Conservation (phyloP, 179 eudicot genomes). For the Spinacia oleracea region DNA sequence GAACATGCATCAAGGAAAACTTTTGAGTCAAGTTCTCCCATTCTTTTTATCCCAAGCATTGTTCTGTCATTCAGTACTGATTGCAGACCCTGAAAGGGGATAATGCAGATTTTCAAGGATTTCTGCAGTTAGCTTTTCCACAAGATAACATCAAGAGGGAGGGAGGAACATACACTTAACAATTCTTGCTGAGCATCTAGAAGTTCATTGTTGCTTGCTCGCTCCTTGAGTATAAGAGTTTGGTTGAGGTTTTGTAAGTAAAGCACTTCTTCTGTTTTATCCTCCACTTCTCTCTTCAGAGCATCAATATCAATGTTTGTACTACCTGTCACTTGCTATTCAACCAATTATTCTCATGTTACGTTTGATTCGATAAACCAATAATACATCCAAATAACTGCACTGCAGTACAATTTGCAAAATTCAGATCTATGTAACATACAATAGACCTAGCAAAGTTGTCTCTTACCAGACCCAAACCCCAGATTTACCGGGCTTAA, state of each 20-base stretch:
- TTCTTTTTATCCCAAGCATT: constrained; percentile 32
- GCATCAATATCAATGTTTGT: constrained; percentile 8
- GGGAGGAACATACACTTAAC: constrained; percentile 37
- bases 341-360: neutral
- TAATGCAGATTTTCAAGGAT: neutral
- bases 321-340: constrained; percentile 13
- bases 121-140: neutral
- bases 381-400: neutral
- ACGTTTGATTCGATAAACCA: neutral
- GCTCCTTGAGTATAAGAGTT: constrained; percentile 43
- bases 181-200: constrained; percentile 44
- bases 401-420: no score
- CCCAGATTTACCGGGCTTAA: no score
- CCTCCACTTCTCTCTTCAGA: constrained; percentile 41
- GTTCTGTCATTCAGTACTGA: constrained; percentile 22
- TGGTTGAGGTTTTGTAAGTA: constrained; percentile 44
- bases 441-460: no score
- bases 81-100: constrained; percentile 17
- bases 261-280: constrained; percentile 42
- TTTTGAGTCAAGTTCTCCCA: constrained; percentile 32
- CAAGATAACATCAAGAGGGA: neutral
- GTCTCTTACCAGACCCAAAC: no score
- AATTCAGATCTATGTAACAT: no score
- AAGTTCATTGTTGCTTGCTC: constrained; percentile 42
- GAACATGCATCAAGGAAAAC: constrained; percentile 30